A percentile compares a stretch with the other conserved stretches of the same genome.
Evolutionary conservation across 192 early-diverging fungal species (phyloP).

Genomic region (Haplosporangium gracile): DNA sequence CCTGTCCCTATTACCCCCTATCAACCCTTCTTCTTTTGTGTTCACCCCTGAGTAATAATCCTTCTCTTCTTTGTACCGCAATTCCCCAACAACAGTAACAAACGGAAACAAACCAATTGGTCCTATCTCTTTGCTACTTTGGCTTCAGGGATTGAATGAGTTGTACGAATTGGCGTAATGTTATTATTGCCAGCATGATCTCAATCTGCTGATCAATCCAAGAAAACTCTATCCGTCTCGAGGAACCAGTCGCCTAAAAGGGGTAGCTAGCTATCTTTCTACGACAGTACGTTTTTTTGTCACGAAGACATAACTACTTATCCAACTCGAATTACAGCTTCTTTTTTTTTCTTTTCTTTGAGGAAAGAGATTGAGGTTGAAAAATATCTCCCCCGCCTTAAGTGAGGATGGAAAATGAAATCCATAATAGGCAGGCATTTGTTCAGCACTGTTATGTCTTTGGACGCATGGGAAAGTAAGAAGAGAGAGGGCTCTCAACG

Average conservation of each 20-base stretch:
- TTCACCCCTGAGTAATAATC: slow-evolving; percentile 3
- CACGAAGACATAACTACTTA: not conserved
- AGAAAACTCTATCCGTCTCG: too few relatives aligned
- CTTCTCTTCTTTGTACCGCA: not conserved
- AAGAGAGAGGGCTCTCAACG: not conserved
- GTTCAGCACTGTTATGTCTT: not conserved
- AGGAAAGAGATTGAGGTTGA: not conserved
- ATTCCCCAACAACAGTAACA: not conserved
- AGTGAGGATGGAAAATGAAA: not conserved
- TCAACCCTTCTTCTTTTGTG: not conserved
- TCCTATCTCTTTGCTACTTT: not conserved
- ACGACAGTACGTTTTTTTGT: too few relatives aligned
- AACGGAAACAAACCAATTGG: not conserved
- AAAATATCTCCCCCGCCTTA: not conserved
- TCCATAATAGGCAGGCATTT: slow-evolving; percentile 4
- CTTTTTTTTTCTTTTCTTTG: not conserved
- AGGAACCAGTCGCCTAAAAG: too few relatives aligned
- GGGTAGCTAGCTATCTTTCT: too few relatives aligned
- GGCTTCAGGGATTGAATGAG: not conserved
- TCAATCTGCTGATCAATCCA: too few relatives aligned
- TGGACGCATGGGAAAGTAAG: not conserved
- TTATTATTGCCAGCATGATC: too few relatives aligned
- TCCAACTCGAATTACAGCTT: too few relatives aligned
- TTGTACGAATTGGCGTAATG: not conserved
- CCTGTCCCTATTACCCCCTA: not conserved